Base-by-base conservation (phyloP, 495 filamentous ascomycete species). In the Talaromyces proteolyticus region DNA sequence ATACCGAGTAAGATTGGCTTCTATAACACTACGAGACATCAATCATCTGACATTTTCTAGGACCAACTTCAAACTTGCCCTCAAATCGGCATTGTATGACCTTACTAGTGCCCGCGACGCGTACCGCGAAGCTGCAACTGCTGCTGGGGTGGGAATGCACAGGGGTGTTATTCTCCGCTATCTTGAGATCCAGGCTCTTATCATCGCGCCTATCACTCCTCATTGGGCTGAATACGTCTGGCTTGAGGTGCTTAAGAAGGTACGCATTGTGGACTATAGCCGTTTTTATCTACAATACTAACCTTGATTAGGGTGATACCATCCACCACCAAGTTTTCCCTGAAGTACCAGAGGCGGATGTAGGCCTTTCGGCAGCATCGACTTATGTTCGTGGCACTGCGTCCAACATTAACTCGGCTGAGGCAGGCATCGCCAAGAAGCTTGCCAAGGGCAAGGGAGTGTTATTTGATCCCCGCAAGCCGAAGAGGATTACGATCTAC, bases 211-310 rank as follows among this genome's bases (percentile, higher is more conserved):
- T 24, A 84, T 93, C 53, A 86, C 91, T 8, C 93, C 93, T 45
- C 93, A 98, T 71, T 98, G 90, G 87, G 76, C 89, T 45, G 93
- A 97, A 57, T 88, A 94, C 63, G 80, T 98, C 59, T 97, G 89
- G 88, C 79, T 83, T 34, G 90, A 96, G 66, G 76, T 96, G 10
- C 82, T 98, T 51, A 76, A 82, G 52, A 86, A 95, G 68, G 77
- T 80, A 47, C 60, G 64, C 50, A 23, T 17, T 16, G 41, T 8
- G 19, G n/a, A 42, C 17, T n/a, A 11, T 23, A 42, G 7, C 19
- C 25, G 29, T 12, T 49, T 29, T 19, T 26, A 51, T 53, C 57
- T 65, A 61, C 16, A n/a, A 66, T 57, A 38, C 49, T 25, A 43
- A 50, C 12, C 42, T 29, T 44, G 23, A 20, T 52, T 53, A 73